Evolutionary conservation across 352 stramenopile genomes (phyloP).

Genomic region (Phytophthora macrochlamydospora): DNA sequence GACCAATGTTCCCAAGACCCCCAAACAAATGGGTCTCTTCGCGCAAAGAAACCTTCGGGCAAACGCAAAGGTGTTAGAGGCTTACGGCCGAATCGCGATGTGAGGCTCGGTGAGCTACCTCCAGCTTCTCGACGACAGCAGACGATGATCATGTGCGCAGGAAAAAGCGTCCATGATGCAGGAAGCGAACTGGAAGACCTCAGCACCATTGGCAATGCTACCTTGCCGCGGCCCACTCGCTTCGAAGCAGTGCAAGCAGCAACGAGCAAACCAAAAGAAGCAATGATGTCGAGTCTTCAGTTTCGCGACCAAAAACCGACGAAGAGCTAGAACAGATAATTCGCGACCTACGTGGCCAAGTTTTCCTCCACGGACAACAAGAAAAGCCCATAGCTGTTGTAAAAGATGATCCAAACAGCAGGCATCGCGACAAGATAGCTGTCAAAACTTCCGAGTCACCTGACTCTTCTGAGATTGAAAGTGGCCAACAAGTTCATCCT

Average conservation of each 20-base stretch:
- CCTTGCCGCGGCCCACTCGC: constrained; percentile 10
- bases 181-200: background rate
- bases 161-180: constrained; percentile 23
- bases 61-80: constrained; percentile 9
- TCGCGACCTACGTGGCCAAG: constrained; percentile 57
- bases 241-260: background rate
- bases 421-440: too few species aligned
- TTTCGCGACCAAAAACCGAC: constrained; percentile 36
- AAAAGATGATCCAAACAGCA: too few species aligned
- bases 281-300: constrained; percentile 1
- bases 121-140: background rate
- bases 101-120: constrained; percentile 2
- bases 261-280: constrained; percentile 1
- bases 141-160: constrained; percentile 31
- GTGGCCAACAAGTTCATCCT: constrained; percentile 3
- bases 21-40: background rate
- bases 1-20: background rate
- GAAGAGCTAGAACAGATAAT: constrained; percentile 77
- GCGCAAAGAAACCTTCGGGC: constrained; percentile 21
- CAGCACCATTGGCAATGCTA: constrained; percentile 6
- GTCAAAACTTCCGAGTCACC: too few species aligned
- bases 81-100: background rate
- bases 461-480: too few species aligned
- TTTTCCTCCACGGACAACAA: constrained; percentile 38
- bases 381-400: background rate